Conservation (phyloP, 75 land plant species). For the Pinus taeda region DNA sequence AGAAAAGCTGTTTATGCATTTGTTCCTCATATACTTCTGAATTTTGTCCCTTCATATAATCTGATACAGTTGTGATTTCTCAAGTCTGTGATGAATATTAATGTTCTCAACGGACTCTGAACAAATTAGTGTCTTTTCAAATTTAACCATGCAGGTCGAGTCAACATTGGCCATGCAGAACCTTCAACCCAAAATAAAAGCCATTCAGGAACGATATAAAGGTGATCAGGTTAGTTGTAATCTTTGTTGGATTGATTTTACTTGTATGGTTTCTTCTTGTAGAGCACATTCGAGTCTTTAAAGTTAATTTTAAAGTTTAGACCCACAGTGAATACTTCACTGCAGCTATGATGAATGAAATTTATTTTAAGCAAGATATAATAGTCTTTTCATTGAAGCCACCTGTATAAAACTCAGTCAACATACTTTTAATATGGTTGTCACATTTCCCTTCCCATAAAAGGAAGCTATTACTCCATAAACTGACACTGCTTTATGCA, state of each 20-base stretch:
- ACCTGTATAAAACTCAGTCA: too few species aligned
- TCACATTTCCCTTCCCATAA: too few species aligned
- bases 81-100: neutral
- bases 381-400: too few species aligned
- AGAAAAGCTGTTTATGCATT: neutral
- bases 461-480: too few species aligned
- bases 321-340: neutral
- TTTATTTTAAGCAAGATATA: too few species aligned
- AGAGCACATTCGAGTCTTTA: neutral
- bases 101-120: neutral
- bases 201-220: constrained; percentile 87
- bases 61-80: neutral
- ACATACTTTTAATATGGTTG: too few species aligned
- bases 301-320: neutral
- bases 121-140: neutral
- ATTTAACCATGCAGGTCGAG: constrained; percentile 53
- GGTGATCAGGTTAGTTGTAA: constrained; percentile 73
- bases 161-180: constrained; percentile 98
- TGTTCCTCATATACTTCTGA: neutral
- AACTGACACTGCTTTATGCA: too few species aligned
- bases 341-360: too few species aligned
- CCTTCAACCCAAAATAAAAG: constrained; percentile 93
- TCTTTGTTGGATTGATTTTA: neutral
- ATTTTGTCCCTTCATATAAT: neutral
- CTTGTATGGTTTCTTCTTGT: neutral